These are phyloP conservation scores for Fusarium fujikuroi DNA, from an alignment of 2,329 filamentous ascomycete genomes.

Conservation along the genomic window DNA sequence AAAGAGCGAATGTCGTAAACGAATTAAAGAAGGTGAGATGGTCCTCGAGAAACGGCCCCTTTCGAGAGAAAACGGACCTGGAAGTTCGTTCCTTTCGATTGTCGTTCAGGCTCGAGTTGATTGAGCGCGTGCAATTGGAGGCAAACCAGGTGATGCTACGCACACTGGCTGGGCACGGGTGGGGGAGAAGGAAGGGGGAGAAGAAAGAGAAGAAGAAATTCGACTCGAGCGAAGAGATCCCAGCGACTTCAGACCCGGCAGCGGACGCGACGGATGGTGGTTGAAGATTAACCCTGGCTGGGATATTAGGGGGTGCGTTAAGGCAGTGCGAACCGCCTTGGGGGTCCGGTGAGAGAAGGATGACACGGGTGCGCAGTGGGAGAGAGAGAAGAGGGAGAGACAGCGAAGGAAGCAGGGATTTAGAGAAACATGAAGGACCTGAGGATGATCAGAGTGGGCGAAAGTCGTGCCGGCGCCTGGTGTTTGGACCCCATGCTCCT, in stretches of 20 bases:
- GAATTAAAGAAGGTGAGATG: slow-evolving; percentile 36
- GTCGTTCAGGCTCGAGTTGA: slow-evolving; percentile 33
- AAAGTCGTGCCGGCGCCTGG: slow-evolving; percentile 37
- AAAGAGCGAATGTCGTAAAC: slow-evolving; percentile 38
- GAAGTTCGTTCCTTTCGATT: slow-evolving; percentile 43
- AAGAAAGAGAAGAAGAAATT: slow-evolving; percentile 28
- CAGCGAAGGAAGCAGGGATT: slow-evolving; percentile 19
- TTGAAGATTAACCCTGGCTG: slow-evolving; percentile 28
- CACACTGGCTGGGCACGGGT: slow-evolving; percentile 43
- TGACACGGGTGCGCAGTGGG: slow-evolving; percentile 6
- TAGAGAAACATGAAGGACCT: slow-evolving; percentile 27
- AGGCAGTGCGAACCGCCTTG: slow-evolving; percentile 21
- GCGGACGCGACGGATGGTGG: slow-evolving; percentile 23
- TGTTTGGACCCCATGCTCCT: slow-evolving; percentile 42
- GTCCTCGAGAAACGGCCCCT: slow-evolving; percentile 32
- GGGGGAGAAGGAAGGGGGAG: slow-evolving; percentile 9
- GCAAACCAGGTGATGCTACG: slow-evolving; percentile 41
- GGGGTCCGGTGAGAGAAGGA: slow-evolving; percentile 4
- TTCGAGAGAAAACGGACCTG: slow-evolving; percentile 29
- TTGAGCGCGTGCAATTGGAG: slow-evolving; percentile 34
- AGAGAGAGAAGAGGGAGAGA: slow-evolving; percentile 5
- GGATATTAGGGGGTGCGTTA: slow-evolving; percentile 35
- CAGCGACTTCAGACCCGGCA: slow-evolving; percentile 29
- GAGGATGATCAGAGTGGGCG: slow-evolving; percentile 37
- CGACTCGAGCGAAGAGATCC: slow-evolving; percentile 25